phyloP scores from a whole-genome alignment of 2,329 filamentous ascomycete genomes.

The Neurospora sp. region DNA sequence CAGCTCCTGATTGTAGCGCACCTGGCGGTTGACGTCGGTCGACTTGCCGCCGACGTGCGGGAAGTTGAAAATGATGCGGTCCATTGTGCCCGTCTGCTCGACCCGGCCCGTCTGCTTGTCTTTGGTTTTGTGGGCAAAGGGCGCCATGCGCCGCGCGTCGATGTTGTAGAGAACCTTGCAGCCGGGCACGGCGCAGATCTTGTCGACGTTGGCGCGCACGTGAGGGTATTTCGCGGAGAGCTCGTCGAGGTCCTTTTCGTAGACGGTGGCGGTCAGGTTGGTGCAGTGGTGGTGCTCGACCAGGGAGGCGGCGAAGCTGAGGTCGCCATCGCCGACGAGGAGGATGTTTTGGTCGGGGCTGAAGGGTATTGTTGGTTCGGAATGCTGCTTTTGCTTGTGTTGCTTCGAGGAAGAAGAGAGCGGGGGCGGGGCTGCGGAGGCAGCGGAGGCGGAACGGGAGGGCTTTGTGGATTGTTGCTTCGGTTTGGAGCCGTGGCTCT shows the following conservation, averaged over 20 bases:
- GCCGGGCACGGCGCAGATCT: constrained; percentile 34
- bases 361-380: constrained; percentile 57
- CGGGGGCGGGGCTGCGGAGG: constrained; percentile 62
- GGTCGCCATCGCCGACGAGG: constrained; percentile 70
- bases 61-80: constrained; percentile 90
- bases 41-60: constrained; percentile 88
- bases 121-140: constrained; percentile 29
- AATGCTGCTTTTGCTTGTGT: constrained; percentile 22
- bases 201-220: constrained; percentile 42
- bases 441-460: constrained; percentile 58
- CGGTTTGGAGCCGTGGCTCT: constrained; percentile 1
- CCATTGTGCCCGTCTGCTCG: constrained; percentile 39
- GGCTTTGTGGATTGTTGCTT: constrained; percentile 44
- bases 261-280: constrained; percentile 59
- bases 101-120: not conserved
- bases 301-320: constrained; percentile 65
- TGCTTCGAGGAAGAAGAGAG: not conserved
- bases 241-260: constrained; percentile 46
- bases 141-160: constrained; percentile 56
- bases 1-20: constrained; percentile 79
- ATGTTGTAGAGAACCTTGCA: constrained; percentile 48
- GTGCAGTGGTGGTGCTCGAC: constrained; percentile 55
- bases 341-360: constrained; percentile 57
- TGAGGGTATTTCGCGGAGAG: constrained; percentile 69
- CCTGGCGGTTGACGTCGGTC: constrained; percentile 90